Evolutionary conservation across 371 early-diverging fungal species (phyloP), one percentile per base, ranked within the genome.

Genomic region (Rhizoclosmatium hyalinum): DNA sequence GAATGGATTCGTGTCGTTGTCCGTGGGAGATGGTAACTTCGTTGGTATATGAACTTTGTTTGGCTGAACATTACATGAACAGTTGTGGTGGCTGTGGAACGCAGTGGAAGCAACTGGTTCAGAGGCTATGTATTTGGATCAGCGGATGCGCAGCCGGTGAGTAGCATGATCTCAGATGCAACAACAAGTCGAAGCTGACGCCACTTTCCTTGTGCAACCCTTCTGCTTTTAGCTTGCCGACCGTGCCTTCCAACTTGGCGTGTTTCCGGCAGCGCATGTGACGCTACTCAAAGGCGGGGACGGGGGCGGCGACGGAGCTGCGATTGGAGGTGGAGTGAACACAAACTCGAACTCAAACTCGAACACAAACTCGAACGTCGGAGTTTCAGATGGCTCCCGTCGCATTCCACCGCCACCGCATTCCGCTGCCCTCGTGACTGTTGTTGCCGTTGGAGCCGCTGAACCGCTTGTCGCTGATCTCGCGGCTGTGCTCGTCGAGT

Each of bases 401-500:
- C 32, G 32, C 32, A 32, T 32, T 32, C 32, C 32, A 32, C 32
- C 32, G 32, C 32, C 32, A 32, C 32, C 32, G 32, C 32, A 32
- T 32, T 32, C 32, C 32, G 32, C 32, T 32, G 32, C 32, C 32
- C 32, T 32, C 32, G 32, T 32, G 32, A 32, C 32, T 32, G 32
- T 32, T 32, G 32, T 32, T 32, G 32, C 32, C 32, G 32, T 32
- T 1, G 32, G 32, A 1, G 32, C 32, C 32, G 32, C 32, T 5
- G 92, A 93, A 71, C 89, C 91, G 2, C 75, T 93, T 3, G 84
- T 91, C 2, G 93, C 92, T 72, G 92, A 91, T 66, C 89, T 91
- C 61, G 84, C 91, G 12, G 87, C 90, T 3, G 87, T 86, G 50
- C 83, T 92, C 1, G 84, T 91, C 46, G 91, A 91, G 80, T 92